Evolutionary conservation across 352 stramenopile genomes (phyloP), one percentile per base, ranked within the genome.

Genomic region (Phytophthora vignae): DNA sequence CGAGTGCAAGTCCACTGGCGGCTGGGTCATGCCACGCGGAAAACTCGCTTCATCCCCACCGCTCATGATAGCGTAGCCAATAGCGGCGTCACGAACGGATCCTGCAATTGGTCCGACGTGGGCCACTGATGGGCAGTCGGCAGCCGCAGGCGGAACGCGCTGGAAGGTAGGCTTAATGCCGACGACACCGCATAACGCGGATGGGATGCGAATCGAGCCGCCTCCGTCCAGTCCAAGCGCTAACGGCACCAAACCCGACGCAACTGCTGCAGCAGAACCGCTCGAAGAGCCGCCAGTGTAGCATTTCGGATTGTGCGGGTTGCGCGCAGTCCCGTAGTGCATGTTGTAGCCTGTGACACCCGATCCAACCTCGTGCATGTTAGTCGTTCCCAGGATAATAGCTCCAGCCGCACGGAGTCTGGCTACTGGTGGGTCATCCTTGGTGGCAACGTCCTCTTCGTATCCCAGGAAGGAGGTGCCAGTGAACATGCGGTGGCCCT

Each of bases 221-320:
- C 93, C 94, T 33, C 89, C 92, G 74, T 98, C 95, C 14, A 90
- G 71, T 10, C 91, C 95, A 9, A 98, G 65, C 0, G 92, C 90
- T 2, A 98, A 64, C 2, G 92, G 93, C 31, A 97, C 87, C n/a
- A 98, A 63, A 19, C 94, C 95, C 10, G 90, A 85, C 2, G 93
- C 69, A 14, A 98, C 93, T 1, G 91, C 93, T 10, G 87, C 93
- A 21, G 94, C 92, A 12, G 87, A 96, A 15, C 94, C 95, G 69
- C 89, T 96, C 3, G 90, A 97, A 2, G 90, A 98, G n/a, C 95
- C 95, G 64, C 94, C 95, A 38, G 90, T 87, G 76, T 97, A 97
- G 63, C 91, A 83, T 40, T 85, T 76, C 0, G 78, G 74, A 68
- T 96, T 91, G 71, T 98, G 94, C 33, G 95, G 91, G 61, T 98